phyloP scores from a whole-genome alignment of 805 yeast genomes.

The Candida piceae region DNA sequence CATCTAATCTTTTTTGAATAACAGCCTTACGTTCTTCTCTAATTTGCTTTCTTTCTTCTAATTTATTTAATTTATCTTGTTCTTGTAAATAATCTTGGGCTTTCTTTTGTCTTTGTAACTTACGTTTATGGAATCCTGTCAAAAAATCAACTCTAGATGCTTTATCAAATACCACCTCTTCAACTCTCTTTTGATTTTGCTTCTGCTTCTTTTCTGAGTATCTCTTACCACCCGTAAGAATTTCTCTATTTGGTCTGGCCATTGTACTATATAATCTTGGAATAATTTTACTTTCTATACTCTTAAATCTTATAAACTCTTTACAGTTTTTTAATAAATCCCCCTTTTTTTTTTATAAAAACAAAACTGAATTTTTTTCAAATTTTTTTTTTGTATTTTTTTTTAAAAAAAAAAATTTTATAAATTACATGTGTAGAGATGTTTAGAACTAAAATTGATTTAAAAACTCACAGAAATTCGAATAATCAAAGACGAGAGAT shows the following conservation, averaged over 20 bases:
- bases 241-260: slow-evolving; percentile 62
- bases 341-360: too few relatives aligned
- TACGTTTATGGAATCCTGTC: slow-evolving; percentile 95
- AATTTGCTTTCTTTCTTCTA: slow-evolving; percentile 69
- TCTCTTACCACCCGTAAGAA: slow-evolving; percentile 81
- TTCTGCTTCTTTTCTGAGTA: slow-evolving; percentile 66
- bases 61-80: slow-evolving; percentile 62
- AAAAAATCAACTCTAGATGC: slow-evolving; percentile 75
- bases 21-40: slow-evolving; percentile 68
- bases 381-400: too few relatives aligned
- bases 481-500: too few relatives aligned
- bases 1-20: slow-evolving; percentile 56
- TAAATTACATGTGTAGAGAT: background rate
- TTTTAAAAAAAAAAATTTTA: too few relatives aligned
- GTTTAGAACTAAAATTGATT: too few relatives aligned
- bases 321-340: too few relatives aligned
- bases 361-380: too few relatives aligned
- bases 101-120: slow-evolving; percentile 78
- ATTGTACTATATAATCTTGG: too few relatives aligned
- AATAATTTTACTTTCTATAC: too few relatives aligned
- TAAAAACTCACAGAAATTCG: too few relatives aligned
- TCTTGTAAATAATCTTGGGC: slow-evolving; percentile 76
- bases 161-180: slow-evolving; percentile 80
- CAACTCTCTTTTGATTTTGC: slow-evolving; percentile 55
- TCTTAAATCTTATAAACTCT: too few relatives aligned